Conservation (phyloP, 2,329 filamentous ascomycete genomes). For the Curvularia lunata region DNA sequence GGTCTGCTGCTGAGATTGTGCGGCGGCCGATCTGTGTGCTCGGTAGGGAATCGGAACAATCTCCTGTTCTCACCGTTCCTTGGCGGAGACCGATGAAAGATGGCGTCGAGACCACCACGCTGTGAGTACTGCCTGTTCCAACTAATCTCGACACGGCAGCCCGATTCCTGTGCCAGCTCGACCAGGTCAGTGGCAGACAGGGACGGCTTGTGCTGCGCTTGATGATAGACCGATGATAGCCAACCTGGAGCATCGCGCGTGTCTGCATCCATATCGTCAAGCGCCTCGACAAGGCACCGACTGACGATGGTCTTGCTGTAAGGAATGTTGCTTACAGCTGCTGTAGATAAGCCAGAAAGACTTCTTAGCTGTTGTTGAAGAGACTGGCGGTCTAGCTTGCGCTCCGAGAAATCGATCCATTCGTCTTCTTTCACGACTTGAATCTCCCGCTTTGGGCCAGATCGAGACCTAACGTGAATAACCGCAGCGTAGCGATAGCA, state of each 20-base stretch:
- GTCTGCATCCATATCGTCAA: no score
- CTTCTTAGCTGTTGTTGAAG: neutral
- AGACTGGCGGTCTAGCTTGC: neutral
- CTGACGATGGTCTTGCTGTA: conserved; percentile 1
- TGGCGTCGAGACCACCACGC: conserved; percentile 1
- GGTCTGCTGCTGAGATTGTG: neutral
- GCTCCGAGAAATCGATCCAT: neutral
- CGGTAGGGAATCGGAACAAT: conserved; percentile 7
- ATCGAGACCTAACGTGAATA: no score
- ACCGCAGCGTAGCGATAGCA: conserved; percentile 17
- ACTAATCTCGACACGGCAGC: conserved; percentile 4
- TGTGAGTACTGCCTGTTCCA: conserved; percentile 12
- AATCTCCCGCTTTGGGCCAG: no score
- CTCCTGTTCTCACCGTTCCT: no score
- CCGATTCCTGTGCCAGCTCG: conserved; percentile 1
- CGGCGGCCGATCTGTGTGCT: neutral
- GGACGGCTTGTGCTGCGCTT: neutral
- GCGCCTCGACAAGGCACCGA: no score
- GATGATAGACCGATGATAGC: neutral
- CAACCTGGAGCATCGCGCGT: no score
- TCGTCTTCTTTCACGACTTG: no score
- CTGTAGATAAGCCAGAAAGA: neutral
- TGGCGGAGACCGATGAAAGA: no score
- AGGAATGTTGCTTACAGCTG: conserved; percentile 4
- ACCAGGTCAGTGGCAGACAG: conserved; percentile 3